A percentile compares a stretch with the other conserved stretches of the same genome.
Conservation (phyloP, 2,329 filamentous ascomycete genomes). For the Sarocladium strictum region DNA sequence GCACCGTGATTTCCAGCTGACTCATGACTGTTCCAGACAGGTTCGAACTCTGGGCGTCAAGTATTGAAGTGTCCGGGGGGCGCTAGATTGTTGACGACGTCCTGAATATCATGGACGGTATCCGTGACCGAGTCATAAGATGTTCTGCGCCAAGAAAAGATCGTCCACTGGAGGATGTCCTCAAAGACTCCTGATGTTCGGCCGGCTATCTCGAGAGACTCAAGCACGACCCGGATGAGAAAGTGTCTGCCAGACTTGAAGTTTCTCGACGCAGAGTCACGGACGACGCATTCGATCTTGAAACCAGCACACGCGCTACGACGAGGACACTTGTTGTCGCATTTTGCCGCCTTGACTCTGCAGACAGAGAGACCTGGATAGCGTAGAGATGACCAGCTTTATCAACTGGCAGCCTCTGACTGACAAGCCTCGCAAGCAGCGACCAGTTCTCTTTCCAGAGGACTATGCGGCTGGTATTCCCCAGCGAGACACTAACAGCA, state of each 20-base stretch:
- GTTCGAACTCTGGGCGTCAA: background rate
- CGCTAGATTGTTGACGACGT: background rate
- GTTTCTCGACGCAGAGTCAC: background rate
- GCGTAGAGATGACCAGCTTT: background rate
- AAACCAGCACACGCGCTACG: background rate
- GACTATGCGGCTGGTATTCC: background rate
- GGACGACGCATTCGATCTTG: background rate
- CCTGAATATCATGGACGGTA: background rate
- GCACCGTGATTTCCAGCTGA: conserved; percentile 2
- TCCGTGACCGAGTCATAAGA: background rate
- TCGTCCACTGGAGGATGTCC: conserved; percentile 1
- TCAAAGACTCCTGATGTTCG: background rate
- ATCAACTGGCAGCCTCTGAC: background rate
- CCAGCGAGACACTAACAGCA: no score
- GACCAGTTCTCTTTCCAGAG: background rate
- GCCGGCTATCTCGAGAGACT: background rate
- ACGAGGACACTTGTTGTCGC: background rate
- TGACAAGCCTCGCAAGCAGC: conserved; percentile 1
- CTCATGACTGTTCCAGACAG: background rate
- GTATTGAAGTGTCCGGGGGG: background rate
- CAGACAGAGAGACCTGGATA: background rate
- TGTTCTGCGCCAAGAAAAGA: background rate
- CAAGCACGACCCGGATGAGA: no score
- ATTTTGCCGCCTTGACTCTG: background rate
- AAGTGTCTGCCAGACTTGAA: background rate